Evolutionary conservation across 2,329 filamentous ascomycete genomes (phyloP).

Genomic region (Aspergillus neoniger): DNA sequence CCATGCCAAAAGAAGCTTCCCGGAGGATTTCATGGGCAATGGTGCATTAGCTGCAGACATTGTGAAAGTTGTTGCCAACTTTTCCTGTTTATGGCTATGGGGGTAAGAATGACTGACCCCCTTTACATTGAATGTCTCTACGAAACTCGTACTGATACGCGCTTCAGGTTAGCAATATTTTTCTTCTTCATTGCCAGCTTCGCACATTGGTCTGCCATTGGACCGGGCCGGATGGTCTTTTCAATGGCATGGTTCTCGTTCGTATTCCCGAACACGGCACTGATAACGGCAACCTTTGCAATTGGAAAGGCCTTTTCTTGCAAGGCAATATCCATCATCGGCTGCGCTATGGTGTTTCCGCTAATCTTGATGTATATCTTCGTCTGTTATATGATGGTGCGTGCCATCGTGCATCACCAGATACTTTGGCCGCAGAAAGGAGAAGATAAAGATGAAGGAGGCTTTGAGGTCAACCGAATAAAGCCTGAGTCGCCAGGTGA

Average conservation of each 20-base stretch:
- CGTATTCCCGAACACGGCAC: constrained; percentile 76
- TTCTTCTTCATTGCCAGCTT: constrained; percentile 81
- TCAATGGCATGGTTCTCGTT: constrained; percentile 87
- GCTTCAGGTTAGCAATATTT: constrained; percentile 67
- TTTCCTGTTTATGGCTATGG: constrained; percentile 78
- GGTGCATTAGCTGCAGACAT: constrained; percentile 58
- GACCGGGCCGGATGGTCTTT: constrained; percentile 66
- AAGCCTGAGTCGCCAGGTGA: constrained; percentile 26
- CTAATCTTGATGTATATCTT: constrained; percentile 68
- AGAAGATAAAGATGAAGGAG: constrained; percentile 63
- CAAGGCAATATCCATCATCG: constrained; percentile 64
- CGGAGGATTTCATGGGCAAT: constrained; percentile 58
- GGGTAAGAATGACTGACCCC: constrained; percentile 44
- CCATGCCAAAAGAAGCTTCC: constrained; percentile 51
- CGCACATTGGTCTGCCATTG: constrained; percentile 69
- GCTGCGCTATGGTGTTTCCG: constrained; percentile 66
- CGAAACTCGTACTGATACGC: constrained; percentile 15
- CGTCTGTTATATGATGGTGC: constrained; percentile 70
- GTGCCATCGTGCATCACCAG: constrained; percentile 65
- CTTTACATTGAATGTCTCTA: not conserved
- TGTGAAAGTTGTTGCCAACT: constrained; percentile 58
- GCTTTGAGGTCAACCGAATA: constrained; percentile 49
- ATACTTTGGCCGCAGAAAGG: constrained; percentile 78
- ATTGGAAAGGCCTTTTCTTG: constrained; percentile 65
- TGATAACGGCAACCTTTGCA: constrained; percentile 71